A percentile compares a stretch with the other conserved stretches of the same genome.
Conservation (phyloP, 257 asterid genomes). For the Rubia yunnanensis region DNA sequence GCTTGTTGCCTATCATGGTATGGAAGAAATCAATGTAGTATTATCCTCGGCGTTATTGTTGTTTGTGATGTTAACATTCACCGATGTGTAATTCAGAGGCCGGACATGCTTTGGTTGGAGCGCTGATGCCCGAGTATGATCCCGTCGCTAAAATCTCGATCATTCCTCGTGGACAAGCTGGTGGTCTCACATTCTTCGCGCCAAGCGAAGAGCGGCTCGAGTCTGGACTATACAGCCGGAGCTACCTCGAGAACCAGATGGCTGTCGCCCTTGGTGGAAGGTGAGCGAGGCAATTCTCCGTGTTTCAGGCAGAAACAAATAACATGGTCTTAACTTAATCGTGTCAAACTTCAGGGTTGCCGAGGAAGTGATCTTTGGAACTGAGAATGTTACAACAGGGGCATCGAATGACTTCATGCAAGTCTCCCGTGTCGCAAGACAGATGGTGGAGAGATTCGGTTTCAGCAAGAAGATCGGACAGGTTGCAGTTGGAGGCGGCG, state of each 20-base stretch:
- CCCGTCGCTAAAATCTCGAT: conserved; percentile 98
- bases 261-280: conserved; percentile 99
- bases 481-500: conserved; percentile 84
- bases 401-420: conserved; percentile 99
- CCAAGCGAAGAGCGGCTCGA: conserved; percentile 99
- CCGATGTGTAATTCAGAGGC: conserved; percentile 51
- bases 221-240: conserved; percentile 91
- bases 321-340: neutral
- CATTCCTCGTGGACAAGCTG: conserved; percentile 99
- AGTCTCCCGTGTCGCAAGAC: conserved; percentile 95
- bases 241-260: conserved; percentile 98
- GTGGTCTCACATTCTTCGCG: conserved; percentile 96
- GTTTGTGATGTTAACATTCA: neutral
- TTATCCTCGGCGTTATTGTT: neutral
- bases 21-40: neutral
- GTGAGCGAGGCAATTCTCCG: conserved; percentile 23
- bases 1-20: conserved; percentile 94
- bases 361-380: conserved; percentile 81
- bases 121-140: conserved; percentile 96
- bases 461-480: conserved; percentile 97
- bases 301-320: neutral
- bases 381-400: conserved; percentile 94
- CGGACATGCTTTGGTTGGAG: conserved; percentile 99
- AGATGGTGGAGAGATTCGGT: conserved; percentile 97
- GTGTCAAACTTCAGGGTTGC: conserved; percentile 51